Evolutionary conservation across 2,329 filamentous ascomycete species (phyloP), one percentile per base, ranked within the genome.

Genomic region (Fusarium paranaense): DNA sequence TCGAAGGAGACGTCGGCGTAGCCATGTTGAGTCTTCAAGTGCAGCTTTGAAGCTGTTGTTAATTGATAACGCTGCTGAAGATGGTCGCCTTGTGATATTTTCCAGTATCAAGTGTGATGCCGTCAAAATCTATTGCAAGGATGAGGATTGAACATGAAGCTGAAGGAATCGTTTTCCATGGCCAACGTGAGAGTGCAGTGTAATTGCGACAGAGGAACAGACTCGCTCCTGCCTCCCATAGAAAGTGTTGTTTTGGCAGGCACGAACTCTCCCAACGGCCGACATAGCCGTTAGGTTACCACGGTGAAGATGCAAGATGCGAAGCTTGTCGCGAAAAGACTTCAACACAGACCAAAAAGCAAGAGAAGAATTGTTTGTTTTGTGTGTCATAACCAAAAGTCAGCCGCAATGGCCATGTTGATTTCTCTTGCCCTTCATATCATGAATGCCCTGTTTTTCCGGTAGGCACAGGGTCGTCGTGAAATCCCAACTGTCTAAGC

Each of bases 401-500:
- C 61, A 27, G 32, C 69, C 67, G 30, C 18, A 52, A 30, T 30
- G 59, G 69, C 64, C 57, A 67, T 75, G 61, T 69, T 66, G 66
- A 75, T 70, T 75, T 71, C 52, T 52, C 54, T 62, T 60, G 60
- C 56, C 64, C 67, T 68, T 54, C 47, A 62, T 68, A 78, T 77
- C 71, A 69, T 76, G 50, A 66, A 68, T 69, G 59, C 71, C 71
- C 11, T 37, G 22, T 16, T 37, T 47, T 27, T 16, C 42, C 20
- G 13, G 22, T 20, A 68, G 73, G 64, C 67, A 66, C 69, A 69
- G 62, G 61, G 68, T 60, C 47, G 63, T 62, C 30, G 47, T 63
- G 58, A 62, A 70, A 65, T 70, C 56, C 66, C 70, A 50, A 70
- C 65, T 69, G 61, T 73, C 72, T 79, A 79, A 75, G 75, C 76